These are phyloP conservation scores for Lachnellula suecica DNA, from an alignment of 2,329 filamentous ascomycete species.

Conservation along the genomic window DNA sequence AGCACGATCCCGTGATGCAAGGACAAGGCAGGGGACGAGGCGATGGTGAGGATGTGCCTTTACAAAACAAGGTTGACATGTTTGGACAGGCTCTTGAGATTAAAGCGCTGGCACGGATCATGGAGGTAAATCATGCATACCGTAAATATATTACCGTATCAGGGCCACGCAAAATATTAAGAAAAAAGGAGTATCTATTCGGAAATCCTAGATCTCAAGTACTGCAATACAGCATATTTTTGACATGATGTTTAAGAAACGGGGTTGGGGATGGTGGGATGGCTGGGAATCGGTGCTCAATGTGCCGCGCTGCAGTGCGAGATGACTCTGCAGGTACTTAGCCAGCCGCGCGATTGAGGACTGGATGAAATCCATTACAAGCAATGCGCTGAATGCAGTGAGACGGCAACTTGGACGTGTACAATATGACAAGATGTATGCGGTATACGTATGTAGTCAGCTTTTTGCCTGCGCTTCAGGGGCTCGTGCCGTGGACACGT, in stretches of 20 bases:
- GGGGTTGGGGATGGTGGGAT: background rate
- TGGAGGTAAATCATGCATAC: slow-evolving; percentile 5
- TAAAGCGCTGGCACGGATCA: background rate
- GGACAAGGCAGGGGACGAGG: background rate
- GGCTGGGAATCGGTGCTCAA: background rate
- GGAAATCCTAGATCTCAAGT: background rate
- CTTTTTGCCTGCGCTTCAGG: background rate
- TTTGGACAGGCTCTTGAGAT: background rate
- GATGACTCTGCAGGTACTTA: background rate
- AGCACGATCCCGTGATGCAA: slow-evolving; percentile 10
- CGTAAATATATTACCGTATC: too few relatives aligned
- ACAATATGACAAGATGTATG: too few relatives aligned
- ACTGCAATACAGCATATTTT: background rate
- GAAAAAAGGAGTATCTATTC: background rate
- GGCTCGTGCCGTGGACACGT: background rate
- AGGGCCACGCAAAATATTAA: too few relatives aligned
- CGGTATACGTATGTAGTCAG: too few relatives aligned
- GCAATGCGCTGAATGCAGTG: background rate
- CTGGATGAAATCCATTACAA: background rate
- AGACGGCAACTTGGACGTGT: background rate
- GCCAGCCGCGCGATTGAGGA: background rate
- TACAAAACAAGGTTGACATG: background rate
- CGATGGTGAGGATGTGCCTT: background rate
- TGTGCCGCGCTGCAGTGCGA: background rate
- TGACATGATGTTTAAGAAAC: background rate